These are phyloP conservation scores for Boletus patriciae DNA, from an alignment of 768 basidiomycete species.

Conservation along the genomic window DNA sequence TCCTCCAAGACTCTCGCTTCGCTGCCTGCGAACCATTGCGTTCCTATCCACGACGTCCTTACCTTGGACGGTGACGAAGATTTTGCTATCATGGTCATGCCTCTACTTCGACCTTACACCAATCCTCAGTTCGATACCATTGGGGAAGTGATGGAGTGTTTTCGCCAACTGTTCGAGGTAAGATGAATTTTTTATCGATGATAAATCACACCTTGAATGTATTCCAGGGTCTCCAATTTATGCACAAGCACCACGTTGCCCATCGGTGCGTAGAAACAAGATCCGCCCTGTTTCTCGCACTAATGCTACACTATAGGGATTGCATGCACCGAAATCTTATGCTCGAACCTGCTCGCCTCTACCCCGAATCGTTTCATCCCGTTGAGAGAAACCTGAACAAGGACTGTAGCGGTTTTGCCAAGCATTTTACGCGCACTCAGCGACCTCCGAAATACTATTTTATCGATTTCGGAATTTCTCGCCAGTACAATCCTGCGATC, in stretches of 20 bases:
- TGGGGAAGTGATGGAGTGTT: constrained; percentile 22
- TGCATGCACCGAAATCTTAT: constrained; percentile 34
- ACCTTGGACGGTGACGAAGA: constrained; percentile 5
- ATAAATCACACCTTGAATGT: too few relatives aligned
- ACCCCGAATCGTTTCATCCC: constrained; percentile 30
- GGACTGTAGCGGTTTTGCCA: constrained; percentile 20
- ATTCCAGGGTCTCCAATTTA: too few relatives aligned
- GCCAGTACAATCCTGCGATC: constrained; percentile 27
- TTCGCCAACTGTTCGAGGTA: constrained; percentile 32
- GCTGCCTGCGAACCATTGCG: constrained; percentile 25
- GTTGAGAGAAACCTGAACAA: not conserved
- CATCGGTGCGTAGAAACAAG: constrained; percentile 33
- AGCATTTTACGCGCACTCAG: constrained; percentile 31
- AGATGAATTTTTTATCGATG: too few relatives aligned
- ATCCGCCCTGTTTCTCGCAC: too few relatives aligned
- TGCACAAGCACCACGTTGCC: constrained; percentile 30
- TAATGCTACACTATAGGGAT: too few relatives aligned
- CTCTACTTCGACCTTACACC: constrained; percentile 22
- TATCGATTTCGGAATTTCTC: constrained; percentile 40
- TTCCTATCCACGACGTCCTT: constrained; percentile 25
- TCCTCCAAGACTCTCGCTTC: constrained; percentile 3
- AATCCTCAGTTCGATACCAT: constrained; percentile 19
- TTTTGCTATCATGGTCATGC: constrained; percentile 29
- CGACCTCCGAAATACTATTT: constrained; percentile 34
- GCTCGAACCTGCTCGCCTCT: constrained; percentile 31